phyloP scores from a whole-genome alignment of 2,329 filamentous ascomycete genomes.

The Stagonosporopsis tanaceti region DNA sequence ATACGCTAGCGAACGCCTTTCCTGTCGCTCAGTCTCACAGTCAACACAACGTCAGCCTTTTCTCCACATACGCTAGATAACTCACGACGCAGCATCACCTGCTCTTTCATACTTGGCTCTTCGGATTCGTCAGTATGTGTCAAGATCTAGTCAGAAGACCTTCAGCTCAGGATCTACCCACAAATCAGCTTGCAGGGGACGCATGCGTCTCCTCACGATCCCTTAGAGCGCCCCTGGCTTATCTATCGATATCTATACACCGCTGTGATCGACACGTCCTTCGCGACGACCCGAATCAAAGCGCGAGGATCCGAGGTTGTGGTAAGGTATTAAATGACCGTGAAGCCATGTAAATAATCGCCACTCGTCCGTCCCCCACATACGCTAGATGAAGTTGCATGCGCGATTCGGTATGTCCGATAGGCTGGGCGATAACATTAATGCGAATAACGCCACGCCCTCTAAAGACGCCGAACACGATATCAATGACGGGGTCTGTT shows the following conservation, averaged over 20 bases:
- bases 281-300: slow-evolving; percentile 24
- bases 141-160: slow-evolving; percentile 27
- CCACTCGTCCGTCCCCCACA: slow-evolving; percentile 24
- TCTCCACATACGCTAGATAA: slow-evolving; percentile 44
- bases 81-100: slow-evolving; percentile 25
- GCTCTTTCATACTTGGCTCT: slow-evolving; percentile 5
- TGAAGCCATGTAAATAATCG: slow-evolving; percentile 18
- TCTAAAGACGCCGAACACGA: slow-evolving; percentile 2
- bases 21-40: slow-evolving; percentile 25
- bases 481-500: not conserved
- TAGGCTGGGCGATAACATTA: slow-evolving; percentile 6
- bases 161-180: not conserved
- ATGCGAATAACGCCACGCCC: slow-evolving; percentile 1
- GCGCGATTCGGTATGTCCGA: slow-evolving; percentile 17
- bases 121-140: slow-evolving; percentile 19
- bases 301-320: slow-evolving; percentile 11
- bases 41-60: slow-evolving; percentile 32
- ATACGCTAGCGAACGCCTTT: slow-evolving; percentile 35
- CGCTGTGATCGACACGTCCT: not conserved
- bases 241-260: not conserved
- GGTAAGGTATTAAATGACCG: slow-evolving; percentile 1
- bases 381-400: slow-evolving; percentile 22
- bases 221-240: not conserved
- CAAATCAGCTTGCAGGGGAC: slow-evolving; percentile 24
- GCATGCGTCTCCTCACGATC: not conserved